Percentiles rank a stretch among this genome's conserved stretches.
Evolutionary conservation across 2,329 filamentous ascomycete species (phyloP).

Genomic region (Colletotrichum lupini): DNA sequence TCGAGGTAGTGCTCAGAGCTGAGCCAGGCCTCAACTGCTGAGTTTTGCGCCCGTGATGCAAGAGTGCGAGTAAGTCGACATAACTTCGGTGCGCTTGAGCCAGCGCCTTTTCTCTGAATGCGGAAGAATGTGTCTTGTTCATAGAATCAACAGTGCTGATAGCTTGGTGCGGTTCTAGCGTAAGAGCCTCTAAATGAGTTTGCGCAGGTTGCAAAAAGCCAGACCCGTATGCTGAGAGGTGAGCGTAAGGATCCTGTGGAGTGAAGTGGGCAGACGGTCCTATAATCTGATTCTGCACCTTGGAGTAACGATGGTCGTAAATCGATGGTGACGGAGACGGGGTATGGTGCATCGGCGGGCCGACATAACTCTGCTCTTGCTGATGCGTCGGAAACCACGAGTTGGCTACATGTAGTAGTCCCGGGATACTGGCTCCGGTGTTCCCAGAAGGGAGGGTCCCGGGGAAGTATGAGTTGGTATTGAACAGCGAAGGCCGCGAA

Average conservation of each 20-base stretch:
- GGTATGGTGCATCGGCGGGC: conserved; percentile 20
- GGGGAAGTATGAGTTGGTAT: background rate
- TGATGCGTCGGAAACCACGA: conserved; percentile 17
- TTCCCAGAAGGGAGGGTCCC: background rate
- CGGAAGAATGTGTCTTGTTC: conserved; percentile 42
- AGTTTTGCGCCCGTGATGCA: conserved; percentile 69
- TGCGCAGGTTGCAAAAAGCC: conserved; percentile 29
- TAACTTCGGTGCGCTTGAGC: conserved; percentile 79
- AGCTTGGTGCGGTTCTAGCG: conserved; percentile 40
- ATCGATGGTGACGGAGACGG: conserved; percentile 20
- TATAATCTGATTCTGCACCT: conserved; percentile 7
- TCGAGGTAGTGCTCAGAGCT: conserved; percentile 50
- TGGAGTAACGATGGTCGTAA: conserved; percentile 25
- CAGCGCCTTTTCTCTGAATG: conserved; percentile 76
- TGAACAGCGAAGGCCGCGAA: background rate
- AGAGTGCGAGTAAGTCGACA: conserved; percentile 73
- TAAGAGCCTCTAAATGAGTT: conserved; percentile 46
- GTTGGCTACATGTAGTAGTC: conserved; percentile 9
- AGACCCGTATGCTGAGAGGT: background rate
- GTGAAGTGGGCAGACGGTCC: conserved; percentile 23
- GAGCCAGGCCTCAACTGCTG: conserved; percentile 51
- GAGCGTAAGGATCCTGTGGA: conserved; percentile 3
- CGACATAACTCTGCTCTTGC: conserved; percentile 27
- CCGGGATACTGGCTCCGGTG: background rate
- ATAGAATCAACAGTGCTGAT: conserved; percentile 30